Base-by-base conservation (phyloP, 345 rosid genomes). In the Lepidium aucheri region DNA sequence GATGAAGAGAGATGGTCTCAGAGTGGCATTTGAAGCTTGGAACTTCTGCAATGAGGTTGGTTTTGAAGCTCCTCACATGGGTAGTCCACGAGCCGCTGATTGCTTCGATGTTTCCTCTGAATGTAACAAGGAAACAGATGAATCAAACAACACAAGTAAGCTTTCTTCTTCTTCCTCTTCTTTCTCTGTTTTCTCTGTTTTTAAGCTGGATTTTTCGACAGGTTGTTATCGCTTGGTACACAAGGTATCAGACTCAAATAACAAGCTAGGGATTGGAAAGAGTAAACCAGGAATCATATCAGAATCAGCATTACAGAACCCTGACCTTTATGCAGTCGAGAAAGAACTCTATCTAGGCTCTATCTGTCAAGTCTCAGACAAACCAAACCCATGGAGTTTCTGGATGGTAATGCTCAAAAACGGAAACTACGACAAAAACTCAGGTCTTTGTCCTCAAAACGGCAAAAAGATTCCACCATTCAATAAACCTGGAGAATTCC, bases 361-460 rank as follows among this genome's bases (percentile, higher is more conserved):
- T 14, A 67, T 82, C 40, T 89, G 96, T 18, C 63, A 85, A 76
- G 88, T 91, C 61, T 35, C 76, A 35, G 90, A 85, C 74, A 18
- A 60, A 11, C 84, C 84, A 68, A 78, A 73, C 12, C 96, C 95
- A 35, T 86, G 95, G 95, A 89, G 89, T 28, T 90, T 86, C 68
- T 88, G 97, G 96, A 88, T 83, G 91, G 67, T 86, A 60, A 91
- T 91, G 98, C 81, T 91, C 54, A 91, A 91, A 63, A 91, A 85
- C 72, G 98, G 98, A 7, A 91, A 91, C 76, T 85, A 76, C 60
- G 96, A 89, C 69, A 79, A 90, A 16, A 76, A 32, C 7, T 78
- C 86, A 36, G 78, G 83, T 49, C 67, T 77, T 34, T 91, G 98
- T 32, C 98, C 95, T 20, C 20, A 80, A 52, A 83, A 91, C 59